Evolutionary conservation across 148 eudicot species (phyloP), one percentile per base, ranked within the genome.

Genomic region (Agrostemma githago): DNA sequence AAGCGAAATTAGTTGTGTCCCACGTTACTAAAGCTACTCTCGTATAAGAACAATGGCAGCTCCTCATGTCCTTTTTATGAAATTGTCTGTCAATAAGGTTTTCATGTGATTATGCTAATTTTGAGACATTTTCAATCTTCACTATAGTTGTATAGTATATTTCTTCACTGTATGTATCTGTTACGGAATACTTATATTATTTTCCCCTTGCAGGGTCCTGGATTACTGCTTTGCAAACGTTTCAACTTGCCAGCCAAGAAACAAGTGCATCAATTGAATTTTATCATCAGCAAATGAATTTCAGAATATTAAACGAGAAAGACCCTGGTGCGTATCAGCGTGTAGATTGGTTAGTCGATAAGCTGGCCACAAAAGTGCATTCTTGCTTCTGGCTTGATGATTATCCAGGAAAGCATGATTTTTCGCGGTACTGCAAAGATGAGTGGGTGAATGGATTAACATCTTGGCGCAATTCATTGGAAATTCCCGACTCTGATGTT

Each of bases 331-430:
- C 80, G 42, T 87, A 87, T 73, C 84, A 86, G 74, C 92, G 98
- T 12, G 84, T 88, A 61, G 97, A 95, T 81, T 95, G 98, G 98
- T 82, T 92, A 74, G 88, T 89, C 15, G 87, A 92, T 79, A 92
- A 88, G 84, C 77, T 95, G 77, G 77, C 77, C 72, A 95, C 89
- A 40, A 87, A 89, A 84, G 97, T 92, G 46, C 97, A 95, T 77
- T 87, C 99, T 5, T 90, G 86, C 83, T 92, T 90, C 72, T 92
- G 97, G 98, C 90, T 95, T 62, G 98, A 95, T 65, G 96, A 95
- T 83, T 92, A 83, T 78, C 82, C 96, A 0, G 89, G 82, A n/a
- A 95, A 90, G 66, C 90, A 88, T 60, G 92, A 92, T 84, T 95
- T 88, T 74, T 75, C 88, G 43, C 89, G 97, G 62, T 95, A 95